Evolutionary conservation across 2,329 filamentous ascomycete genomes (phyloP), one percentile per base, ranked within the genome.

Genomic region (Fusarium ambrosium): DNA sequence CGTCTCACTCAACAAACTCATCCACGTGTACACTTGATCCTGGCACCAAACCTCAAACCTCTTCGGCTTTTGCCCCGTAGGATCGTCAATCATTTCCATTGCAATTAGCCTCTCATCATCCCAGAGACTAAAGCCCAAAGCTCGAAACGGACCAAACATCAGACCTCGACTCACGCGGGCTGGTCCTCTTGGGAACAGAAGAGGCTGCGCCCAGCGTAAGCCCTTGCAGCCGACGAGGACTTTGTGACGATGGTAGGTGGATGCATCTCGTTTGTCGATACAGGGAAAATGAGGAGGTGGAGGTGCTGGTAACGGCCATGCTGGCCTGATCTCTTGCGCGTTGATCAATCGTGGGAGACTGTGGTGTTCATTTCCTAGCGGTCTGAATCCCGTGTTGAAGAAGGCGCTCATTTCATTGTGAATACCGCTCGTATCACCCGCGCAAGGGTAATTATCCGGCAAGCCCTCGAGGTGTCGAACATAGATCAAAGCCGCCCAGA

Each of bases 11-110:
- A 74, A 41, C 13, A 74, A 51, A 39, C 72, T 74, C 11, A 39
- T 74, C 72, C 72, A 74, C 8, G 71, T 74, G n/a, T 74, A 74
- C 4, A 64, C 61, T 3, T 74, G 72, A n/a, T 74, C 45, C 41
- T 74, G 62, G 2, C 64, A 71, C 68, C 69, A 72, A 18, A 66
- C 53, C 2, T 65, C 45, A 11, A 72, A 69, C 4, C 64, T 62
- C 14, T 48, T 66, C 2, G 58, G 64, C 5, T 61, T 61, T 2
- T 39, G 55, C 16, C 63, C 24, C 22, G 61, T 51, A 1, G 71
- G 63, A 6, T 62, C 71, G 16, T 74, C 58, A 18, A 74, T 59
- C 71, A 74, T 74, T 56, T 74, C 59, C 68, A 74, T 74, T 4
- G 32, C 24, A 18, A 62, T 45, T 29, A 74, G 24, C 10, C 72